Conservation (phyloP, 768 basidiomycete genomes). For the Lentinula detonsa region DNA sequence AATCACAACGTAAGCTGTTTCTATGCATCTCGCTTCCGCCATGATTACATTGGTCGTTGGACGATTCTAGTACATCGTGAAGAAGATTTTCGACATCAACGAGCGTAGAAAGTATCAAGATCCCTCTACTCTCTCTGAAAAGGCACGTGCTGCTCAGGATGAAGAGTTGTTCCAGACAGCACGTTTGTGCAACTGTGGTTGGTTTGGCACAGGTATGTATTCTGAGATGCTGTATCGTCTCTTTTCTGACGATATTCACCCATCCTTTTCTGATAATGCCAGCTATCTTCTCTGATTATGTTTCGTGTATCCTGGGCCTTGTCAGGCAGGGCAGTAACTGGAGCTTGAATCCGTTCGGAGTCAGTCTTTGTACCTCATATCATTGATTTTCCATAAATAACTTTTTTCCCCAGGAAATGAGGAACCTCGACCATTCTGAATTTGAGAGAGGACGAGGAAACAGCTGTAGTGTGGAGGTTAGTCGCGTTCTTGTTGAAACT, state of each 20-base stretch:
- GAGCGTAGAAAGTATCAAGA: conserved; percentile 61
- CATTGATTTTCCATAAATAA: no score
- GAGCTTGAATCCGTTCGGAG: conserved; percentile 71
- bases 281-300: conserved; percentile 81
- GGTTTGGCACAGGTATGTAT: conserved; percentile 57
- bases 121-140: conserved; percentile 38
- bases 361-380: conserved; percentile 22
- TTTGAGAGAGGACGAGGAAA: conserved; percentile 82
- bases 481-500: conserved; percentile 6
- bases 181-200: conserved; percentile 70
- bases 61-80: conserved; percentile 62
- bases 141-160: conserved; percentile 46
- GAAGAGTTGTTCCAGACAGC: conserved; percentile 84
- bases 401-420: conserved; percentile 52
- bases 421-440: conserved; percentile 51
- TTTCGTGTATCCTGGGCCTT: conserved; percentile 75
- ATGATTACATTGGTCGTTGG: neutral
- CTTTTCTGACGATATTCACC: conserved; percentile 3
- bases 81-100: conserved; percentile 73
- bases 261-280: neutral
- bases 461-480: conserved; percentile 74
- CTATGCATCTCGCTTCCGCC: neutral
- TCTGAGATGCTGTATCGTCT: neutral
- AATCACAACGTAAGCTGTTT: conserved; percentile 69
- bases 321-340: conserved; percentile 70